Percentiles rank a stretch among this genome's conserved stretches.
These are phyloP conservation scores for Syzygium jambos DNA, from an alignment of 345 rosid genomes.

Conservation along the genomic window DNA sequence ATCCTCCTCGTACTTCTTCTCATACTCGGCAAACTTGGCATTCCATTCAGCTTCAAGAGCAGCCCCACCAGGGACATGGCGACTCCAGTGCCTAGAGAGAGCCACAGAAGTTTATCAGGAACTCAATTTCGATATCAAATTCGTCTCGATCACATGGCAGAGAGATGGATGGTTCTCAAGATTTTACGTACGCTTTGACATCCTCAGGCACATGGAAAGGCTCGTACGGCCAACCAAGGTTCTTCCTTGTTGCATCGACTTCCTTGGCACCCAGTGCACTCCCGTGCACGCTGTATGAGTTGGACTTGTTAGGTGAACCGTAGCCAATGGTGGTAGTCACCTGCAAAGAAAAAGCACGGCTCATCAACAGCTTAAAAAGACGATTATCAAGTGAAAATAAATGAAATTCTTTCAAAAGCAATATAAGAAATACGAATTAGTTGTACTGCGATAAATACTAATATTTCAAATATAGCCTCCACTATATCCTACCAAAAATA, in stretches of 20 bases:
- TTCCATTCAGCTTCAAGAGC: conserved; percentile 86
- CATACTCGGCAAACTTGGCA: conserved; percentile 73
- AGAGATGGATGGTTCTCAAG: neutral
- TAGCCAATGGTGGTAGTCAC: conserved; percentile 92
- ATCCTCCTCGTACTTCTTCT: conserved; percentile 80
- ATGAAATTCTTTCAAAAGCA: neutral
- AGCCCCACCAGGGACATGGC: conserved; percentile 63
- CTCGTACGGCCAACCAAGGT: conserved; percentile 95
- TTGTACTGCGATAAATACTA: neutral
- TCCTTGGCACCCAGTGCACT: conserved; percentile 96
- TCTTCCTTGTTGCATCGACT: conserved; percentile 97
- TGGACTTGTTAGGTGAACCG: conserved; percentile 98
- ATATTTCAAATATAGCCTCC: neutral
- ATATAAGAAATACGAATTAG: neutral
- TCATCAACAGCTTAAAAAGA: neutral
- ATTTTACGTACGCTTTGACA: conserved; percentile 53
- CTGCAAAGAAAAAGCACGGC: conserved; percentile 15
- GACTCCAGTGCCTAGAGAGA: conserved; percentile 84
- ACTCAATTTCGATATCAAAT: neutral
- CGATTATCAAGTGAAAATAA: neutral
- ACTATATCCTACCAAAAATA: neutral
- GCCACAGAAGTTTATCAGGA: neutral
- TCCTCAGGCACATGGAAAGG: conserved; percentile 97
- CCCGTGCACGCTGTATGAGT: conserved; percentile 93
- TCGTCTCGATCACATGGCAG: neutral